Conservation (phyloP, 495 filamentous ascomycete species). For the Acidomyces sp. region DNA sequence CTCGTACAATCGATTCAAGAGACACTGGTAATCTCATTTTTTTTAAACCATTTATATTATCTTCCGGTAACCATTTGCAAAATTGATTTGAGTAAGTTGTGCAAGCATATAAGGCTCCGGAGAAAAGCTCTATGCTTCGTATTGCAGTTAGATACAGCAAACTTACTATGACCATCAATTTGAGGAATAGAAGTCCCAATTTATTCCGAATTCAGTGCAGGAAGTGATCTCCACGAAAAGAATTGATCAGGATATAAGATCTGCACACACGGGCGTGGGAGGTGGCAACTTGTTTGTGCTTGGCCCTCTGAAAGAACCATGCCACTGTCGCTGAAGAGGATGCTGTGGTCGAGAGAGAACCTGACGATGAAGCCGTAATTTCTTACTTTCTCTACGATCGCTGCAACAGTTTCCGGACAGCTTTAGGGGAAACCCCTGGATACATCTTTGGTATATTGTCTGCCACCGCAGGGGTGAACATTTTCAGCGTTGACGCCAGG, state of each 20-base stretch:
- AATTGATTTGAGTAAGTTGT: too few species aligned
- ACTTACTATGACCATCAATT: too few species aligned
- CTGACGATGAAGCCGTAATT: constrained; percentile 69
- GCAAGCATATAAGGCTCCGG: too few species aligned
- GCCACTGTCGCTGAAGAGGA: constrained; percentile 65
- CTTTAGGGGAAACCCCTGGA: constrained; percentile 32
- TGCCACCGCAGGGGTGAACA: constrained; percentile 60
- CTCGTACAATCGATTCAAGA: too few species aligned
- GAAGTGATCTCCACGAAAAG: too few species aligned
- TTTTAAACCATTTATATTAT: too few species aligned
- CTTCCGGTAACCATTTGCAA: too few species aligned
- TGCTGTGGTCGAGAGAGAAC: constrained; percentile 63
- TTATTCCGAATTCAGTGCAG: too few species aligned
- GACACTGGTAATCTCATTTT: too few species aligned
- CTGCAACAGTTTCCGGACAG: constrained; percentile 32
- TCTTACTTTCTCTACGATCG: constrained; percentile 53
- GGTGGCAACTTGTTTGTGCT: constrained; percentile 66
- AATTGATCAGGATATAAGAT: constrained; percentile 58
- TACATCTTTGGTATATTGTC: constrained; percentile 77
- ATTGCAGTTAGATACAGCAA: too few species aligned
- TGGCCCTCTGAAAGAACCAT: constrained; percentile 69
- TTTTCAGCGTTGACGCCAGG: constrained; percentile 63
- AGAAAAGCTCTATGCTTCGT: too few species aligned
- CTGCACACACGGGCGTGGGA: constrained; percentile 62
- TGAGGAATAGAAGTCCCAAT: too few species aligned